Percentiles rank a stretch among this genome's conserved stretches.
These are phyloP conservation scores for Trametes cubensis DNA, from an alignment of 768 basidiomycete genomes.

Conservation along the genomic window DNA sequence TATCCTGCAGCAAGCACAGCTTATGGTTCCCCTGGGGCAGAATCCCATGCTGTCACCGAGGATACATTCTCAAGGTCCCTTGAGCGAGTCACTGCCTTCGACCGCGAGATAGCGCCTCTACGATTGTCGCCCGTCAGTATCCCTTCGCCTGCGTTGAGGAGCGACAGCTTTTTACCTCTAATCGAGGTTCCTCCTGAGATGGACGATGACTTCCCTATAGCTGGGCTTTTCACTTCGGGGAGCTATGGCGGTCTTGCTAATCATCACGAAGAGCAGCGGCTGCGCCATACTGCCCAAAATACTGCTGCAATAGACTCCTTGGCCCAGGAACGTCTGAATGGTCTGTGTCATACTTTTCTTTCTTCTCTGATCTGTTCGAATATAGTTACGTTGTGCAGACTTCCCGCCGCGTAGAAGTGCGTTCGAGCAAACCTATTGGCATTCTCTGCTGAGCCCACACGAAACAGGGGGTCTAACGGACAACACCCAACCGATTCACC, in stretches of 20 bases:
- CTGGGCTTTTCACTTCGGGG: no score
- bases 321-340: background rate
- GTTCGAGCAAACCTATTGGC: no score
- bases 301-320: background rate
- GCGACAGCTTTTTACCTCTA: background rate
- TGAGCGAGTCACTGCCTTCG: constrained; percentile 17
- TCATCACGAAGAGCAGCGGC: no score
- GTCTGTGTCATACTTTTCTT: background rate
- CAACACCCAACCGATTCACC: no score
- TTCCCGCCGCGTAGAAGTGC: background rate
- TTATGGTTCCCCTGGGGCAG: background rate
- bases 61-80: constrained; percentile 8
- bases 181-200: background rate
- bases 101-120: constrained; percentile 20
- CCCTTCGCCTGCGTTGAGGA: background rate
- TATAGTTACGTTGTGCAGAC: background rate
- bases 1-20: background rate
- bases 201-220: background rate
- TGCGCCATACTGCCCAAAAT: background rate
- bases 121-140: constrained; percentile 14
- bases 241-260: no score
- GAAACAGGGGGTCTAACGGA: no score
- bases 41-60: background rate
- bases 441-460: no score
- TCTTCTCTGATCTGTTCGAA: background rate